Percentiles rank a stretch among this genome's conserved stretches.
Conservation (phyloP, 2,329 filamentous ascomycete species). For the Leptodontidium sp. region DNA sequence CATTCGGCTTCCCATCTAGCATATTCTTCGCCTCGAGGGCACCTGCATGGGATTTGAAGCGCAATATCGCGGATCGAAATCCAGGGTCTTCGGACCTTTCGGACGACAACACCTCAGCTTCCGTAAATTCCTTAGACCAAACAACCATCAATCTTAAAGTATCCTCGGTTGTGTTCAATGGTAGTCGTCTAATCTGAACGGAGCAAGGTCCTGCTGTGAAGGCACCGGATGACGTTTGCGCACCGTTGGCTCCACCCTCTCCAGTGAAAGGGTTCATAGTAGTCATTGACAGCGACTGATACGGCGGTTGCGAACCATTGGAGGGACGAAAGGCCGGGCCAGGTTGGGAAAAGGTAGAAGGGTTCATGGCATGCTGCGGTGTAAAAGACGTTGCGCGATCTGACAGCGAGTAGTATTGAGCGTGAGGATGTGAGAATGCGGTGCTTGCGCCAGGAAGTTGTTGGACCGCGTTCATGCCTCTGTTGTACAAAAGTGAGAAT, state of each 20-base stretch:
- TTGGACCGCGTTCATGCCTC: conserved; percentile 42
- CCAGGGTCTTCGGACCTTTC: conserved; percentile 59
- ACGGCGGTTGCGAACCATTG: conserved; percentile 42
- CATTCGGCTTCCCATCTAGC: conserved; percentile 63
- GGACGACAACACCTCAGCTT: conserved; percentile 58
- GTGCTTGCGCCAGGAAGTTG: conserved; percentile 35
- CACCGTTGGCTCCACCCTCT: conserved; percentile 38
- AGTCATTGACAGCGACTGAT: conserved; percentile 45
- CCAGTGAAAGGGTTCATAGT: conserved; percentile 44
- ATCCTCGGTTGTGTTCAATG: conserved; percentile 61
- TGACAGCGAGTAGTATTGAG: conserved; percentile 29
- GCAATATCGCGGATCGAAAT: conserved; percentile 61
- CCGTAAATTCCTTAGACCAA: conserved; percentile 63
- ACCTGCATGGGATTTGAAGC: conserved; percentile 60
- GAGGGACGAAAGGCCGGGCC: conserved; percentile 44
- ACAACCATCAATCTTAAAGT: conserved; percentile 64
- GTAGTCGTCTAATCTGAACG: conserved; percentile 63
- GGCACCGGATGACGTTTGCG: conserved; percentile 36
- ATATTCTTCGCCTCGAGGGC: conserved; percentile 65
- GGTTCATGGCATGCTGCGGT: conserved; percentile 48
- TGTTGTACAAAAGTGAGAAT: conserved; percentile 33
- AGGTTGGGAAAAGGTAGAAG: conserved; percentile 45
- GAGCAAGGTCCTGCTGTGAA: conserved; percentile 48
- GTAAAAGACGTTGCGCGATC: conserved; percentile 39
- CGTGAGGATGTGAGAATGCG: conserved; percentile 31